Evolutionary conservation across 345 rosid genomes (phyloP).

Genomic region (Arabidopsis arenosa): DNA sequence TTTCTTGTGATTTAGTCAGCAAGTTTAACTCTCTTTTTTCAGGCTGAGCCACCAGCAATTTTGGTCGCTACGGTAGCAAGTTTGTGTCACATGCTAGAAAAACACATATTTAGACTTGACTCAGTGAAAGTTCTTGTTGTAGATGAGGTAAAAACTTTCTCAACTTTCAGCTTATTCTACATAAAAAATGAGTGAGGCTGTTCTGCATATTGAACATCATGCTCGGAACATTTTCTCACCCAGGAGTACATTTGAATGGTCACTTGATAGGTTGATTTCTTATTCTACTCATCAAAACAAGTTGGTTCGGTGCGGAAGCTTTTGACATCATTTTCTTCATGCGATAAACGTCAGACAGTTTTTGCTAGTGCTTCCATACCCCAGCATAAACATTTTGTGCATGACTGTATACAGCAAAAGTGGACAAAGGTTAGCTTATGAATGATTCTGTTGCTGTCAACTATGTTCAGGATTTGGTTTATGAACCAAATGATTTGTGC

Average conservation of each 20-base stretch:
- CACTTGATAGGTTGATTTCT: slow-evolving; percentile 80
- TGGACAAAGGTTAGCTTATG: slow-evolving; percentile 81
- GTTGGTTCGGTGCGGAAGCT: slow-evolving; percentile 80
- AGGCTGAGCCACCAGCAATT: slow-evolving; percentile 94
- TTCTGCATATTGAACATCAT: slow-evolving; percentile 5
- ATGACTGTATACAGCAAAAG: slow-evolving; percentile 88
- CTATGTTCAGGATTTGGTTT: background rate
- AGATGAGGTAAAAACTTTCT: slow-evolving; percentile 70
- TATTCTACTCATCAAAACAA: slow-evolving; percentile 88
- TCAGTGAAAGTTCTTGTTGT: slow-evolving; percentile 73
- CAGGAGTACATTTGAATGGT: background rate
- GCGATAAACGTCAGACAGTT: slow-evolving; percentile 78
- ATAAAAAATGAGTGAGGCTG: background rate
- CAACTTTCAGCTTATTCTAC: background rate
- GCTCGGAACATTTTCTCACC: slow-evolving; percentile 14
- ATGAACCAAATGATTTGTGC: slow-evolving; percentile 6
- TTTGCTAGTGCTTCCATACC: slow-evolving; percentile 97
- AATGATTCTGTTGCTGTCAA: background rate
- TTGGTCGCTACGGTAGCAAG: slow-evolving; percentile 87
- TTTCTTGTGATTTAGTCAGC: slow-evolving; percentile 13
- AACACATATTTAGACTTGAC: slow-evolving; percentile 72
- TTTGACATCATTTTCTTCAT: slow-evolving; percentile 72
- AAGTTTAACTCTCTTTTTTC: slow-evolving; percentile 43
- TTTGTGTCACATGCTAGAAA: slow-evolving; percentile 87
- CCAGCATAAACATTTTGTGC: slow-evolving; percentile 79